A percentile compares a stretch with the other conserved stretches of the same genome.
These are phyloP conservation scores for Xylaria hypoxylon DNA, from an alignment of 2,329 filamentous ascomycete genomes.

Conservation along the genomic window DNA sequence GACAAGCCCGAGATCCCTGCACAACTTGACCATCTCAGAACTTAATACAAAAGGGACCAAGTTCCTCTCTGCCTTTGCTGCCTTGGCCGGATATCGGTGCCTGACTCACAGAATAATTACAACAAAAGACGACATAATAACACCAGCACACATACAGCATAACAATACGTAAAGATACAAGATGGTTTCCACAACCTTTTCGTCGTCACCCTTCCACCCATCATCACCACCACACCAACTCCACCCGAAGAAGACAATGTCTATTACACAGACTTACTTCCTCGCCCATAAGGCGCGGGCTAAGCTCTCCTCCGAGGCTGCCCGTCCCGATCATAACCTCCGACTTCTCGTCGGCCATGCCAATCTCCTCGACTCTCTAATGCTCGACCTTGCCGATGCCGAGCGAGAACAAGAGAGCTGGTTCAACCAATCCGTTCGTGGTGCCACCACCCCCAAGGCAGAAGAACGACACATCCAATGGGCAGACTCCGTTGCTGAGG, in stretches of 20 bases:
- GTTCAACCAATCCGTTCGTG: slow-evolving; percentile 96
- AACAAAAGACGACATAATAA: slow-evolving; percentile 49
- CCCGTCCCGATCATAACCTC: slow-evolving; percentile 91
- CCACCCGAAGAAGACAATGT: slow-evolving; percentile 85
- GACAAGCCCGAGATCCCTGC: slow-evolving; percentile 42
- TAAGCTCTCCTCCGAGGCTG: slow-evolving; percentile 95
- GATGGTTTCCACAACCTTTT: slow-evolving; percentile 52
- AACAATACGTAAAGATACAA: slow-evolving; percentile 45
- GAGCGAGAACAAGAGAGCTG: slow-evolving; percentile 95
- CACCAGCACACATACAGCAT: slow-evolving; percentile 41
- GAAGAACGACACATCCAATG: slow-evolving; percentile 85
- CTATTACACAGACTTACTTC: slow-evolving; percentile 97
- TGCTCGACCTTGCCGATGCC: slow-evolving; percentile 91
- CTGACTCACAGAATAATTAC: slow-evolving; percentile 52
- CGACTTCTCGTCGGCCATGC: slow-evolving; percentile 96
- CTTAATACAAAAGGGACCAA: slow-evolving; percentile 50
- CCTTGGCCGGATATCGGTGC: slow-evolving; percentile 52
- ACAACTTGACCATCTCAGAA: slow-evolving; percentile 42
- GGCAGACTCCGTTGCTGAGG: slow-evolving; percentile 79
- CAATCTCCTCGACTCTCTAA: slow-evolving; percentile 95
- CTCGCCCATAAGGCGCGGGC: slow-evolving; percentile 95
- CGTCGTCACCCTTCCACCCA: slow-evolving; percentile 45
- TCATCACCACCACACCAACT: slow-evolving; percentile 48
- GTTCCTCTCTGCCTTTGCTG: slow-evolving; percentile 46
- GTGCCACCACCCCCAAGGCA: slow-evolving; percentile 68